A percentile compares a stretch with the other conserved stretches of the same genome.
phyloP scores from a whole-genome alignment of 2,329 filamentous ascomycete species.

The Talaromyces funiculosus region DNA sequence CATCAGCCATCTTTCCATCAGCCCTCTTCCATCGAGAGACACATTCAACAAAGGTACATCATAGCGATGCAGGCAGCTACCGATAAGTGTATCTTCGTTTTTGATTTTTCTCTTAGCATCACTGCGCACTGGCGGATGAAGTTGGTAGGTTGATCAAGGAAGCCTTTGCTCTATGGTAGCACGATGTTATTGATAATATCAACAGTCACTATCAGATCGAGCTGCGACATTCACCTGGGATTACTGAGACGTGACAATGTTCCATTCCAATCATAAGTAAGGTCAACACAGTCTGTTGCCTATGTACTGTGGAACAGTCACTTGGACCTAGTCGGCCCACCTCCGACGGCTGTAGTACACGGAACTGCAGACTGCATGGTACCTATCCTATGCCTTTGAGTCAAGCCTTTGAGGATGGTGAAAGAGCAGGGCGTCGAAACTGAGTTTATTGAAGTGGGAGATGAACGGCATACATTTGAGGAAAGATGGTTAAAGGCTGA shows the following conservation, averaged over 20 bases:
- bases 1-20: no score
- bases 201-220: no score
- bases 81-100: no score
- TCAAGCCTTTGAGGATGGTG: not conserved
- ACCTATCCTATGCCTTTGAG: not conserved
- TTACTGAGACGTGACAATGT: no score
- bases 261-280: not conserved
- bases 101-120: no score
- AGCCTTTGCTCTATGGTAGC: no score
- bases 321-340: not conserved
- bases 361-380: not conserved
- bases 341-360: not conserved
- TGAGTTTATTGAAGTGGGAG: not conserved
- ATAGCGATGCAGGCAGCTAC: no score
- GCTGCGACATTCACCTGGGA: no score
- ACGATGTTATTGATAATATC: no score
- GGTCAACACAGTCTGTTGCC: not conserved
- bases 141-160: no score
- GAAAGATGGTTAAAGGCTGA: not conserved
- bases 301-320: not conserved
- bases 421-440: not conserved
- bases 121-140: no score
- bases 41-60: not conserved
- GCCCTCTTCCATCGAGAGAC: not conserved
- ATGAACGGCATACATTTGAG: constrained; percentile 5